These are phyloP conservation scores for Prunus kanzakura DNA, from an alignment of 306 rosid species.

Conservation along the genomic window DNA sequence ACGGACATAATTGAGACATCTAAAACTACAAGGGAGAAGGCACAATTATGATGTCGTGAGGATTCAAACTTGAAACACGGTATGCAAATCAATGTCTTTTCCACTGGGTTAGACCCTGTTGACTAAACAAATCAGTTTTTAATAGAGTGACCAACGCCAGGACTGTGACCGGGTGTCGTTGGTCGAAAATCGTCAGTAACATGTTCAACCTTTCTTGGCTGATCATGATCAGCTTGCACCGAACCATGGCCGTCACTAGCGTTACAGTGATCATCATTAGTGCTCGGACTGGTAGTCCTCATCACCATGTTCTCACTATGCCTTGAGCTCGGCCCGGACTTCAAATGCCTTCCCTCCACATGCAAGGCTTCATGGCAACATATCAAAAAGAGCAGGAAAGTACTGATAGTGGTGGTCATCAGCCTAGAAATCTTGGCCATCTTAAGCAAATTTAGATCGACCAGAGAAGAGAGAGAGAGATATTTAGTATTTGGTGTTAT, in stretches of 20 bases:
- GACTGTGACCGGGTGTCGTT: slow-evolving; percentile 51
- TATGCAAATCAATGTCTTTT: too few species aligned
- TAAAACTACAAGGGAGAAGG: too few species aligned
- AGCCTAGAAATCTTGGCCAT: slow-evolving; percentile 31
- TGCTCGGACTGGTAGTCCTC: neutral
- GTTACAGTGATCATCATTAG: neutral
- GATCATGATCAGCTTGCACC: neutral
- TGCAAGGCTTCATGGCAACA: slow-evolving; percentile 26
- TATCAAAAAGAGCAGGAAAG: slow-evolving; percentile 33
- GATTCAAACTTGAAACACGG: too few species aligned
- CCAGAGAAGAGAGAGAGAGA: neutral
- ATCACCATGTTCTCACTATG: neutral
- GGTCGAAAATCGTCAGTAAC: slow-evolving; percentile 39
- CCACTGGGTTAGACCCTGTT: too few species aligned
- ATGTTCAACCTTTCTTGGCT: slow-evolving; percentile 21
- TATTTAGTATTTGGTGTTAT: neutral
- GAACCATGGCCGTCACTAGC: neutral
- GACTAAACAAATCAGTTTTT: slow-evolving; percentile 22
- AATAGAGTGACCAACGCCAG: slow-evolving; percentile 50
- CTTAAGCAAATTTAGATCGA: neutral
- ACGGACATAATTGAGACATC: too few species aligned
- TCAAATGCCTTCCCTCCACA: slow-evolving; percentile 50
- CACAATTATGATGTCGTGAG: too few species aligned
- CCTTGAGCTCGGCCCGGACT: slow-evolving; percentile 20
- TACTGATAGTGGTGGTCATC: slow-evolving; percentile 11